Conservation (phyloP, 495 filamentous ascomycete genomes). For the Podospora sp. region DNA sequence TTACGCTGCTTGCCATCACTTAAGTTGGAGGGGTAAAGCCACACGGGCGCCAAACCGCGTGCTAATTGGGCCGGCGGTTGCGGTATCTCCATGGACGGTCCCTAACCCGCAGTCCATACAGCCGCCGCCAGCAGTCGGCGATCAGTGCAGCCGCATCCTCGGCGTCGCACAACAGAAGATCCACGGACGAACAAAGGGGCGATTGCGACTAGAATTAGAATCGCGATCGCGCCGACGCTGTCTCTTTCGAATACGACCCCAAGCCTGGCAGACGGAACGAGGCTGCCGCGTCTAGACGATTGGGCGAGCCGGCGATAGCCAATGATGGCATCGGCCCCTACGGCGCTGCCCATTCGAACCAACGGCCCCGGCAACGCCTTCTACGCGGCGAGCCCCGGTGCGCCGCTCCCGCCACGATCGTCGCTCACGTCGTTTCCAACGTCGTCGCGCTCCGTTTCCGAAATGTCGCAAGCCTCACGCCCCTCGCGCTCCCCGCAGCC, state of each 20-base stretch:
- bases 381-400: conserved; percentile 17
- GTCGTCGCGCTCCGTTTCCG: conserved; percentile 55
- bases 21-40: background rate
- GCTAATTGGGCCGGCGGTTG: background rate
- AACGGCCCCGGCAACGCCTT: conserved; percentile 13
- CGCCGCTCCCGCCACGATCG: conserved; percentile 40
- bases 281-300: conserved; percentile 1
- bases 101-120: background rate
- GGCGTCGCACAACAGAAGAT: conserved; percentile 5
- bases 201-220: background rate
- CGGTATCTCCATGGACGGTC: background rate
- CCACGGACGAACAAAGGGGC: background rate
- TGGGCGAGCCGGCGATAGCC: conserved; percentile 14
- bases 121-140: conserved; percentile 3
- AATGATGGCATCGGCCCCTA: conserved; percentile 16
- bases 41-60: background rate
- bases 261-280: background rate
- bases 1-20: background rate
- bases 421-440: conserved; percentile 65
- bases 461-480: conserved; percentile 53
- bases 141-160: background rate
- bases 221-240: background rate
- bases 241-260: background rate
- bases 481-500: conserved; percentile 58
- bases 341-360: conserved; percentile 22